These are phyloP conservation scores for Dendryphion nanum DNA, from an alignment of 2,329 filamentous ascomycete species.

Conservation along the genomic window DNA sequence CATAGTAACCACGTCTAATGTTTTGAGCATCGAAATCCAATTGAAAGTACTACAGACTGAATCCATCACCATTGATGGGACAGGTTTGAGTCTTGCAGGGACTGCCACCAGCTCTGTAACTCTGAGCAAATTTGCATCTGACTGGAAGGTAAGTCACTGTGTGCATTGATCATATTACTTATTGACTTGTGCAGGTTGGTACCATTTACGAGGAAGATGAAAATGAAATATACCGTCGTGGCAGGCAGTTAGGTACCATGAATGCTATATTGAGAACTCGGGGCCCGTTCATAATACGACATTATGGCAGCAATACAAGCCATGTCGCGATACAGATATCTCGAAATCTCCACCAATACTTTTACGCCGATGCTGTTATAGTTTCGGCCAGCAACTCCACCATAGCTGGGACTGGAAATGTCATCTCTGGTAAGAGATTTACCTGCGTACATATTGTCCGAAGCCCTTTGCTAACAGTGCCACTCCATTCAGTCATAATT, in stretches of 20 bases:
- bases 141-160: constrained; percentile 12
- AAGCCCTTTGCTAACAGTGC: too few species aligned
- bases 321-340: constrained; percentile 54
- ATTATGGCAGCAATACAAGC: constrained; percentile 24
- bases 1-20: constrained; percentile 32
- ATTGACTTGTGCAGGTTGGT: constrained; percentile 8
- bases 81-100: constrained; percentile 16
- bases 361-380: constrained; percentile 52
- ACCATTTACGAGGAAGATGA: background rate
- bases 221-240: constrained; percentile 34
- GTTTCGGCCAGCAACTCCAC: constrained; percentile 5
- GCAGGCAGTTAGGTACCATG: constrained; percentile 53
- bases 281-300: constrained; percentile 46
- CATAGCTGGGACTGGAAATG: constrained; percentile 40
- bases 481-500: too few species aligned
- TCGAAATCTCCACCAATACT: constrained; percentile 59
- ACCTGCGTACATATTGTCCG: too few species aligned
- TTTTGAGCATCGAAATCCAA: constrained; percentile 29
- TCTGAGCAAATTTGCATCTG: constrained; percentile 2
- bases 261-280: constrained; percentile 53
- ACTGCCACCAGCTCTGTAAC: too few species aligned
- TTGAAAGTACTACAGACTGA: constrained; percentile 11
- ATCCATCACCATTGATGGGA: constrained; percentile 20
- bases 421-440: too few species aligned
- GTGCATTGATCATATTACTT: background rate